Evolutionary conservation across 2,329 filamentous ascomycete genomes (phyloP).

Genomic region (Chrysoporthe deuterocubensis): DNA sequence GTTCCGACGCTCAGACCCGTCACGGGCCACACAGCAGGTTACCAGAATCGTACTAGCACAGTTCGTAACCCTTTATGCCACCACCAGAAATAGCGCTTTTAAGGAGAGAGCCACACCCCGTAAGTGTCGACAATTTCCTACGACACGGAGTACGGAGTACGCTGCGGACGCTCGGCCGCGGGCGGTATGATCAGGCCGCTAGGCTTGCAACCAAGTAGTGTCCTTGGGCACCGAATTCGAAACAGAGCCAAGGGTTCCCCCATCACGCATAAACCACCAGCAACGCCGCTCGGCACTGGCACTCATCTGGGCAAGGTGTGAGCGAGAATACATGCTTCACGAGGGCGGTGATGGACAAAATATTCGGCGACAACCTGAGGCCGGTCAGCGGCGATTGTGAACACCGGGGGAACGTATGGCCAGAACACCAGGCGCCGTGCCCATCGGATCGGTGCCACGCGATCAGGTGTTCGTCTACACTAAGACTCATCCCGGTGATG

Average conservation of each 20-base stretch:
- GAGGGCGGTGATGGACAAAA: background rate
- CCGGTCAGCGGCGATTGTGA: background rate
- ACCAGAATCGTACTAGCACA: constrained; percentile 3
- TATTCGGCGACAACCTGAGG: background rate
- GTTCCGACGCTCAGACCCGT: background rate
- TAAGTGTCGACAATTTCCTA: background rate
- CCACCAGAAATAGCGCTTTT: background rate
- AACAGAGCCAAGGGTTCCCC: constrained; percentile 14
- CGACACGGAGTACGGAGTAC: background rate
- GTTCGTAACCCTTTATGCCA: background rate
- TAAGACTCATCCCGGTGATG: background rate
- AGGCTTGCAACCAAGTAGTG: constrained; percentile 4
- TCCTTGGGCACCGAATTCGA: constrained; percentile 10
- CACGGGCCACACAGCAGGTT: background rate
- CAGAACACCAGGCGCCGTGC: background rate
- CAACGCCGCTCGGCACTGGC: background rate
- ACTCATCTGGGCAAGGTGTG: background rate
- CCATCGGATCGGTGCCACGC: background rate
- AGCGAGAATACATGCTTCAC: background rate
- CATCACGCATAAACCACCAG: constrained; percentile 6
- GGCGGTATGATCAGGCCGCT: constrained; percentile 1
- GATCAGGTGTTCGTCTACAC: background rate
- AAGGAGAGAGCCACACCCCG: background rate
- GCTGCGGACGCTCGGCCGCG: background rate
- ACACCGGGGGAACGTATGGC: background rate